phyloP scores from a whole-genome alignment of 805 yeast genomes.

The Metschnikowia continentalis region DNA sequence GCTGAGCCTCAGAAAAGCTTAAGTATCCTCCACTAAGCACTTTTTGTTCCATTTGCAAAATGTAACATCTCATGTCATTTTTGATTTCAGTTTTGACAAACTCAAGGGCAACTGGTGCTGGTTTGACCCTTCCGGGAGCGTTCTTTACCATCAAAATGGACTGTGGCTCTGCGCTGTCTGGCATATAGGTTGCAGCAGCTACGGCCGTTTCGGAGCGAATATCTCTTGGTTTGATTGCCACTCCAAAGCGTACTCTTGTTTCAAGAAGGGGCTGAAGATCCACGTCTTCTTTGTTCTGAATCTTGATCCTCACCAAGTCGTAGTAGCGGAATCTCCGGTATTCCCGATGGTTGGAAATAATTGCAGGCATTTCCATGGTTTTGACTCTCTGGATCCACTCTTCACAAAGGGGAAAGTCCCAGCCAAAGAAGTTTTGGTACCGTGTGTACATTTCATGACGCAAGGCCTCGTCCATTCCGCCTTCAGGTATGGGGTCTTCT shows the following conservation, averaged over 20 bases:
- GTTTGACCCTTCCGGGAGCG: not conserved
- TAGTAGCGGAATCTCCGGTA: conserved; percentile 13
- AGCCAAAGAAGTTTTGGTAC: conserved; percentile 1
- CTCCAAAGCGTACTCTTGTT: not conserved
- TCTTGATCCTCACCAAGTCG: conserved; percentile 8
- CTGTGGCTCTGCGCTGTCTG: not conserved
- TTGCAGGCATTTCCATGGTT: not conserved
- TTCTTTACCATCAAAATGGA: conserved; percentile 1
- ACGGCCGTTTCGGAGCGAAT: not conserved
- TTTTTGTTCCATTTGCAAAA: not conserved
- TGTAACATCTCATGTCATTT: not conserved
- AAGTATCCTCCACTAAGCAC: not conserved
- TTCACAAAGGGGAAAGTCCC: conserved; percentile 1
- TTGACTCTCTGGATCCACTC: conserved; percentile 1
- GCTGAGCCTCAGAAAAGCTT: not conserved
- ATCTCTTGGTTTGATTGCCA: not conserved
- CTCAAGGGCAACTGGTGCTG: not conserved
- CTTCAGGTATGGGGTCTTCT: not conserved
- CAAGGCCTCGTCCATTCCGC: not conserved
- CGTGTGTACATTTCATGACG: not conserved
- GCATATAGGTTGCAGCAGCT: not conserved
- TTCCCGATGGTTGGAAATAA: conserved; percentile 6
- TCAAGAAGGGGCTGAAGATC: not conserved
- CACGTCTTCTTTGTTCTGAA: not conserved
- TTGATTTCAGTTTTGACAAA: not conserved